These are phyloP conservation scores for Hypoxylon fuscum DNA, from an alignment of 495 filamentous ascomycete genomes.

Conservation along the genomic window DNA sequence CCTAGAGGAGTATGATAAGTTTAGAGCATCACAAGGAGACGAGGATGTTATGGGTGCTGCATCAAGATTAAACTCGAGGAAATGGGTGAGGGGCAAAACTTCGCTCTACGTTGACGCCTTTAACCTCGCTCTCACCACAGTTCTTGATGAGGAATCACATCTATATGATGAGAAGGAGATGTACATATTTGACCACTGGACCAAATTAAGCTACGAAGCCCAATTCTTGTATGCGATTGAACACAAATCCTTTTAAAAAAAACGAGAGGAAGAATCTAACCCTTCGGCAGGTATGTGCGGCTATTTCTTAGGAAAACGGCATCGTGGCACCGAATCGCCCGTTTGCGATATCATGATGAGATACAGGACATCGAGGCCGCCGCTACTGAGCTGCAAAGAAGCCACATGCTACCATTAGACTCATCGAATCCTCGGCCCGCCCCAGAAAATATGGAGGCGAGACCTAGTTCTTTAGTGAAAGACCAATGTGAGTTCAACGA, in stretches of 20 bases:
- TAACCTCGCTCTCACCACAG: slow-evolving; percentile 90
- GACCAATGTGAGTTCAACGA: slow-evolving; percentile 58
- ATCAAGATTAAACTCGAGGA: slow-evolving; percentile 47
- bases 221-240: slow-evolving; percentile 79
- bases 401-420: slow-evolving; percentile 21
- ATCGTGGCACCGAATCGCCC: slow-evolving; percentile 88
- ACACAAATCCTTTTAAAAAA: neutral
- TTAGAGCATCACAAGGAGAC: slow-evolving; percentile 56
- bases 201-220: slow-evolving; percentile 77
- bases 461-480: slow-evolving; percentile 8
- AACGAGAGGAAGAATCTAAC: neutral
- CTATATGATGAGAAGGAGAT: slow-evolving; percentile 85
- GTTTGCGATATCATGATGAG: slow-evolving; percentile 81
- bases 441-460: neutral
- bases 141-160: slow-evolving; percentile 87
- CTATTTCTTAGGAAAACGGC: slow-evolving; percentile 93
- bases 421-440: neutral
- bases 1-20: slow-evolving; percentile 80
- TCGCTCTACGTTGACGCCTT: slow-evolving; percentile 99
- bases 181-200: slow-evolving; percentile 81
- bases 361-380: slow-evolving; percentile 76
- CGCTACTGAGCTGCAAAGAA: slow-evolving; percentile 64
- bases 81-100: slow-evolving; percentile 65
- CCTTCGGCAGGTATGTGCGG: slow-evolving; percentile 75
- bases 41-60: slow-evolving; percentile 48